Conservation (phyloP, 192 early-diverging fungal genomes). For the Coemansia sp. region DNA sequence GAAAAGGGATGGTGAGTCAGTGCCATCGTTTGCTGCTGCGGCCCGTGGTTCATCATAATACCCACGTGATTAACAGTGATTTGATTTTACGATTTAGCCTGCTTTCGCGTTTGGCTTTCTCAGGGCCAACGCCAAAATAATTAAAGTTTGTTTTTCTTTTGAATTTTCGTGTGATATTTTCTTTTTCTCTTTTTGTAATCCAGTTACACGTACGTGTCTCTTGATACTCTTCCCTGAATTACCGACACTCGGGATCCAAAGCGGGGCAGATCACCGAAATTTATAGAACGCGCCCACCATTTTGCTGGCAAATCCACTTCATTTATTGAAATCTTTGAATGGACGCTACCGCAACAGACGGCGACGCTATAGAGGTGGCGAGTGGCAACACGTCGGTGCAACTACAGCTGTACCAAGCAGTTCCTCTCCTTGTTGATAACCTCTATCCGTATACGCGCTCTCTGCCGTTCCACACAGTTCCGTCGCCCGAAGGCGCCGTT, state of each 20-base stretch:
- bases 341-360: not conserved
- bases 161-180: not conserved
- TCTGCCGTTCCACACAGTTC: constrained; percentile 35
- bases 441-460: constrained; percentile 34
- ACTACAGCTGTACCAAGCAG: constrained; percentile 38
- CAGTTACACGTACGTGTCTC: not conserved
- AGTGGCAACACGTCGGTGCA: constrained; percentile 12
- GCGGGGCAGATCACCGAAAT: not conserved
- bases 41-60: not conserved
- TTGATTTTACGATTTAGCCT: not conserved
- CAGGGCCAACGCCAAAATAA: not conserved
- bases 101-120: not conserved
- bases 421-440: constrained; percentile 45
- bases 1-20: not conserved
- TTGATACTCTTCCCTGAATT: not conserved
- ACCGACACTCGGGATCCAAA: not conserved
- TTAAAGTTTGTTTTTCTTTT: constrained; percentile 6
- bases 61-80: not conserved
- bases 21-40: not conserved
- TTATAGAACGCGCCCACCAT: not conserved
- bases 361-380: not conserved
- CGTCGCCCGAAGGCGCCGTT: constrained; percentile 14
- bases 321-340: not conserved
- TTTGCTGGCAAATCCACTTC: not conserved
- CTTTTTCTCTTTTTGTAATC: not conserved